phyloP scores from a whole-genome alignment of 352 stramenopile genomes.

The Globisporangium emineosum region DNA sequence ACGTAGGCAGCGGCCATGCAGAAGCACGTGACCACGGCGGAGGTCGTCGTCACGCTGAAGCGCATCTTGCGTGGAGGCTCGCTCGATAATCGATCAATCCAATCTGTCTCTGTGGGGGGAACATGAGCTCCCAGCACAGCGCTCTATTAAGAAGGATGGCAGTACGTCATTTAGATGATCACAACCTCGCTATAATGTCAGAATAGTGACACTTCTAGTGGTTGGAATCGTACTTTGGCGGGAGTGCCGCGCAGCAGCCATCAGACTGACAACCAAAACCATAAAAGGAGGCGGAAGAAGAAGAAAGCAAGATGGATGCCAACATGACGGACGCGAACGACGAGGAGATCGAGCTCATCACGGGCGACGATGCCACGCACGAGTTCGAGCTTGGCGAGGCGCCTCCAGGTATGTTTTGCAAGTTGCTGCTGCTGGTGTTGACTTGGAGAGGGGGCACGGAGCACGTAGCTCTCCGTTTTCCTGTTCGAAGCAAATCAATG shows the following conservation, averaged over 20 bases:
- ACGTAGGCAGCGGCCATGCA: constrained; percentile 83
- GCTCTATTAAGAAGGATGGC: neutral
- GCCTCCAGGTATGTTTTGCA: constrained; percentile 55
- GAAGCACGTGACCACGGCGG: constrained; percentile 72
- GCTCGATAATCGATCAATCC: neutral
- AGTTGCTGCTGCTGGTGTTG: neutral
- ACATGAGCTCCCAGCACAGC: constrained; percentile 19
- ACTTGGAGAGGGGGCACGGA: neutral
- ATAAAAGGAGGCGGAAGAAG: constrained; percentile 39
- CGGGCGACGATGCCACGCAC: constrained; percentile 68
- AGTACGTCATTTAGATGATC: neutral
- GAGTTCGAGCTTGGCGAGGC: constrained; percentile 85
- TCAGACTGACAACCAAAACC: constrained; percentile 16
- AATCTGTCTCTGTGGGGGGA: constrained; percentile 8
- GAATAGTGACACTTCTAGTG: too few species aligned
- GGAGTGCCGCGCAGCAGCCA: constrained; percentile 3
- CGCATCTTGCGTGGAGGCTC: constrained; percentile 47
- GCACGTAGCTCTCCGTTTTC: neutral
- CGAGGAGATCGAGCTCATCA: constrained; percentile 82
- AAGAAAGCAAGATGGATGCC: constrained; percentile 25
- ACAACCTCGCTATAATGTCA: neutral
- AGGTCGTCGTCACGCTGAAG: constrained; percentile 67
- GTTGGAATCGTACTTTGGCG: constrained; percentile 16
- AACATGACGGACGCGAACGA: constrained; percentile 41
- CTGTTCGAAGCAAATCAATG: neutral